Evolutionary conservation across 345 rosid genomes (phyloP).

Genomic region (Euclidium syriacum): DNA sequence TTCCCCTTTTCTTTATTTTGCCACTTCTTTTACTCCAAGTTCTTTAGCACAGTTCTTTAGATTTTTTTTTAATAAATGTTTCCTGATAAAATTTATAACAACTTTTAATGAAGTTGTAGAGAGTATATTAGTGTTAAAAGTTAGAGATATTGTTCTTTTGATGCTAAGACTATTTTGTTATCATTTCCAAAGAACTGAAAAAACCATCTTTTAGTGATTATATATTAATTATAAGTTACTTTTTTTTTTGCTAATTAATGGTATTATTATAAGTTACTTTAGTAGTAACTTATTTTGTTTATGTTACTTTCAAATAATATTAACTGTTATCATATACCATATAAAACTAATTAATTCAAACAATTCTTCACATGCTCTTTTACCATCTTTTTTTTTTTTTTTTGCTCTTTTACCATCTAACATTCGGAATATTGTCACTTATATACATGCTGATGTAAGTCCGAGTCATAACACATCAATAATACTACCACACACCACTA

Average conservation of each 20-base stretch:
- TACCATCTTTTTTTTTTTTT: too few relatives aligned
- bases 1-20: conserved; percentile 7
- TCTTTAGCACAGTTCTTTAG: background rate
- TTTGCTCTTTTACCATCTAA: too few relatives aligned
- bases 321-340: background rate
- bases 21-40: conserved; percentile 5
- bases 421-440: too few relatives aligned
- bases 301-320: too few relatives aligned
- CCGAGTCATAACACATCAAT: too few relatives aligned
- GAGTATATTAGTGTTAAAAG: background rate
- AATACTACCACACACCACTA: too few relatives aligned
- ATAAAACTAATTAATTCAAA: background rate
- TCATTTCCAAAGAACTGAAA: background rate
- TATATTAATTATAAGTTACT: too few relatives aligned
- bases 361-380: too few relatives aligned
- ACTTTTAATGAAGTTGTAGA: background rate
- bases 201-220: background rate
- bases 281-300: too few relatives aligned
- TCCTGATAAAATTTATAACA: background rate
- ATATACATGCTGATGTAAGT: too few relatives aligned
- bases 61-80: background rate
- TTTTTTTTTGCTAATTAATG: too few relatives aligned
- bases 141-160: too few relatives aligned
- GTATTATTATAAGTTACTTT: background rate
- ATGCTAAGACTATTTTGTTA: background rate